These are phyloP conservation scores for Escallonia rubra DNA, from an alignment of 129 eudicot species.

Conservation along the genomic window DNA sequence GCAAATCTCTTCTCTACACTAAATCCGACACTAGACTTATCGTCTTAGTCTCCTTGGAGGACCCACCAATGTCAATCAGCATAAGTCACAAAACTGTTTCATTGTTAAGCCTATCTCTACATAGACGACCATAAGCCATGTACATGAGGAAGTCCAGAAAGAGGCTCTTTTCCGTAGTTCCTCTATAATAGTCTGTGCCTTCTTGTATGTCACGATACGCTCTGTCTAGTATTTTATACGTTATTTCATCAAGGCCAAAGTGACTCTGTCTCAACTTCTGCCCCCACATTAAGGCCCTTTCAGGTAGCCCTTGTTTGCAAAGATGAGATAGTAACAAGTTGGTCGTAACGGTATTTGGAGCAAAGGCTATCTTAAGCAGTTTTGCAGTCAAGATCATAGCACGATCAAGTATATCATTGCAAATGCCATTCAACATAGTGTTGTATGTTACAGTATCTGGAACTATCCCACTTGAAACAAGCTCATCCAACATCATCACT, in stretches of 20 bases:
- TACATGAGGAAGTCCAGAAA: conserved; percentile 83
- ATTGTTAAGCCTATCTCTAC: conserved; percentile 32
- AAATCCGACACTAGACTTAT: conserved; percentile 20
- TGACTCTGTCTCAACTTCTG: conserved; percentile 60
- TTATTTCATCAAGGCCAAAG: conserved; percentile 73
- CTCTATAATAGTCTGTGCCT: conserved; percentile 37
- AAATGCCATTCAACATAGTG: conserved; percentile 76
- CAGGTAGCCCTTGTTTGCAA: conserved; percentile 74
- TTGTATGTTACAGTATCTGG: conserved; percentile 83
- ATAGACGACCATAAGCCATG: conserved; percentile 60
- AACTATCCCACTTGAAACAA: conserved; percentile 65
- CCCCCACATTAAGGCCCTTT: conserved; percentile 83
- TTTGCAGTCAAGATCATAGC: conserved; percentile 84
- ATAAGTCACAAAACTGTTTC: conserved; percentile 28
- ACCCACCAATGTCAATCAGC: conserved; percentile 24
- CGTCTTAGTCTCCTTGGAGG: conserved; percentile 21
- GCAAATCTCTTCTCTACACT: conserved; percentile 6
- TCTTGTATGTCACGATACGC: conserved; percentile 48
- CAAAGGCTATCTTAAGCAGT: conserved; percentile 84
- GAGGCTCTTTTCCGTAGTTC: conserved; percentile 52
- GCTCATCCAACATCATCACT: conserved; percentile 64
- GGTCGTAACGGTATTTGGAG: conserved; percentile 77
- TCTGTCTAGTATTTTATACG: conserved; percentile 63
- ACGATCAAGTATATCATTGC: conserved; percentile 60
- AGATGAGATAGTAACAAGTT: conserved; percentile 75